phyloP scores from a whole-genome alignment of 2,329 filamentous ascomycete genomes.

The Xylariomycetidae sp. region DNA sequence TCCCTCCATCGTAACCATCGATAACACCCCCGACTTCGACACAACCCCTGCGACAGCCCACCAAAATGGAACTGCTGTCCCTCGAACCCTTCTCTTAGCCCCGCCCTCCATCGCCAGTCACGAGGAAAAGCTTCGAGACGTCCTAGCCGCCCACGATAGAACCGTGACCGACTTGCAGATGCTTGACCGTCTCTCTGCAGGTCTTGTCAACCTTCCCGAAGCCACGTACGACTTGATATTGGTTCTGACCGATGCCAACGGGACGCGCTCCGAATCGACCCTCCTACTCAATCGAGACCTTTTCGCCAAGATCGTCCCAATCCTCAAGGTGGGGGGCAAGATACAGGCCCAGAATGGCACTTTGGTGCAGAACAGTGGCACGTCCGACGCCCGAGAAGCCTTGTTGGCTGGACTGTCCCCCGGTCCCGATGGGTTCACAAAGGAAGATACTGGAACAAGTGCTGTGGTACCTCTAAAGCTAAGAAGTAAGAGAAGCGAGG shows the following conservation, averaged over 20 bases:
- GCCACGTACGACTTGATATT: constrained; percentile 80
- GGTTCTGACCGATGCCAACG: constrained; percentile 74
- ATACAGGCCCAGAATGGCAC: constrained; percentile 65
- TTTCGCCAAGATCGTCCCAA: constrained; percentile 62
- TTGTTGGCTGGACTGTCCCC: constrained; percentile 76
- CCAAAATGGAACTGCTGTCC: constrained; percentile 12
- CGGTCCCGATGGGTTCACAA: constrained; percentile 62
- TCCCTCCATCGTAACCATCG: constrained; percentile 43
- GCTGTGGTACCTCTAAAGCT: constrained; percentile 55
- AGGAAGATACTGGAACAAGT: constrained; percentile 57
- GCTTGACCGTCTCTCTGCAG: constrained; percentile 86
- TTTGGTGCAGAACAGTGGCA: constrained; percentile 38
- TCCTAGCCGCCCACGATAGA: constrained; percentile 71
- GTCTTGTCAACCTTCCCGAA: constrained; percentile 70
- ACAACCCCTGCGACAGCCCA: constrained; percentile 11
- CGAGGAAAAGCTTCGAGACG: constrained; percentile 67
- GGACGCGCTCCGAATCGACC: constrained; percentile 59
- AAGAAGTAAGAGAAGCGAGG: constrained; percentile 46
- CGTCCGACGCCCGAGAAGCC: constrained; percentile 65
- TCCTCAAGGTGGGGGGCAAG: constrained; percentile 65
- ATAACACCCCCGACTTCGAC: constrained; percentile 20
- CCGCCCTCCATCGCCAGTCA: constrained; percentile 86
- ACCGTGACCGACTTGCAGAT: constrained; percentile 85
- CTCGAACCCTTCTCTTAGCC: constrained; percentile 76
- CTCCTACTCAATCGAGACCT: constrained; percentile 62